Percentiles rank a stretch among this genome's conserved stretches.
phyloP scores from a whole-genome alignment of 1,284 basidiomycete genomes.

The Moniliophthora roreri region DNA sequence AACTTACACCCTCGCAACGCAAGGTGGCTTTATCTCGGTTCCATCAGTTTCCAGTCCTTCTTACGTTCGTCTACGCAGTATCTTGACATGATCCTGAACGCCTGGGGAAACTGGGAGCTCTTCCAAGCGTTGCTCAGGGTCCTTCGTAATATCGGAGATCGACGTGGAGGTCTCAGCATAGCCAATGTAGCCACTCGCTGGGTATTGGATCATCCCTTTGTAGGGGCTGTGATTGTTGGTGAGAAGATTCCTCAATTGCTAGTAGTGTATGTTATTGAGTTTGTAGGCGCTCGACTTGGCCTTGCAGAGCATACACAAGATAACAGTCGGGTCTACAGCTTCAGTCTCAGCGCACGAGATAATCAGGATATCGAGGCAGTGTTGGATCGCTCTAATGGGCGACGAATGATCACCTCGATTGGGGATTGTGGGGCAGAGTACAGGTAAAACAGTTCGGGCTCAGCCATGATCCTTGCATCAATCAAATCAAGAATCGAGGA shows the following conservation, averaged over 20 bases:
- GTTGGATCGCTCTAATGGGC: conserved; percentile 56
- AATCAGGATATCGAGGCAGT: conserved; percentile 60
- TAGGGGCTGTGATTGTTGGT: conserved; percentile 81
- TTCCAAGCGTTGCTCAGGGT: conserved; percentile 66
- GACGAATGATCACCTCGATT: conserved; percentile 61
- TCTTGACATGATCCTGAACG: conserved; percentile 76
- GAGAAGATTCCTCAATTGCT: conserved; percentile 20
- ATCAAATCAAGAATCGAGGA: no score
- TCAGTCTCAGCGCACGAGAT: conserved; percentile 57
- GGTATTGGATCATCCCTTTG: conserved; percentile 77
- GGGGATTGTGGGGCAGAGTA: conserved; percentile 86
- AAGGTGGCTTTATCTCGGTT: conserved; percentile 48
- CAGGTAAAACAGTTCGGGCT: conserved; percentile 42
- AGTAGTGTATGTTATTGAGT: conserved; percentile 2
- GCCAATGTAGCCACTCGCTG: conserved; percentile 79
- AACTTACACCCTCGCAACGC: conserved; percentile 74
- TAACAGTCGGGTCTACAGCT: conserved; percentile 62
- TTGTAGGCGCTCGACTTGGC: conserved; percentile 67
- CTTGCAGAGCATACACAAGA: conserved; percentile 74
- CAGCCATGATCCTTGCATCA: background rate
- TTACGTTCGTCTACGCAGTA: conserved; percentile 49
- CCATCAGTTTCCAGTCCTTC: conserved; percentile 5
- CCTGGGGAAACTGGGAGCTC: conserved; percentile 75
- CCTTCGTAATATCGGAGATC: conserved; percentile 65
- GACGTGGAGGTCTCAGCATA: conserved; percentile 66